Evolutionary conservation across 805 yeast species (phyloP).

Genomic region (Cyberlindnera nakhonratchasimensis): DNA sequence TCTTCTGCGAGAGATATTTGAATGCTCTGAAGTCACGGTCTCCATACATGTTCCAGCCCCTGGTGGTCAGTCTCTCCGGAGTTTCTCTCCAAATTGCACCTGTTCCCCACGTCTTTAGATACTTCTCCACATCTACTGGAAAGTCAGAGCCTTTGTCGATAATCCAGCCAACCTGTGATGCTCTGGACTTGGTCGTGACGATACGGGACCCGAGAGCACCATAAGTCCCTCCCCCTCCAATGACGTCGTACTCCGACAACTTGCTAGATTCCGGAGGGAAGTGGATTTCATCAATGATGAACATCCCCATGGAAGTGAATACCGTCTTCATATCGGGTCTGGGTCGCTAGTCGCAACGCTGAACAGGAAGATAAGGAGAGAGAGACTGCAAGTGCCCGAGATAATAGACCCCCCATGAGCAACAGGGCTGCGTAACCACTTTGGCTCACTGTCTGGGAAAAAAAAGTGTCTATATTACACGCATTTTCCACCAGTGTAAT

Average conservation of each 20-base stretch:
- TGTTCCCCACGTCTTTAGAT: constrained; percentile 57
- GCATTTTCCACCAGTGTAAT: neutral
- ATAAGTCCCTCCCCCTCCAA: constrained; percentile 91
- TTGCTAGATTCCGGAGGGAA: constrained; percentile 36
- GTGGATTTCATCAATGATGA: constrained; percentile 83
- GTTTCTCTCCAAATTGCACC: constrained; percentile 56
- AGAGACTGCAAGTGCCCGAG: too few relatives aligned
- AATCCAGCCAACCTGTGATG: constrained; percentile 58
- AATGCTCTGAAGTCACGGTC: constrained; percentile 59
- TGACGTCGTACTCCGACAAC: constrained; percentile 43
- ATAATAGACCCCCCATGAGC: too few relatives aligned
- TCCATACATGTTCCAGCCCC: constrained; percentile 78
- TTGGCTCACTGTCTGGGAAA: too few relatives aligned
- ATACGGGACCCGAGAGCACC: constrained; percentile 74
- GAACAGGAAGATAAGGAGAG: neutral
- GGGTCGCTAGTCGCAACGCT: neutral
- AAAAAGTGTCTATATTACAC: neutral
- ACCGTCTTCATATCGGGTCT: constrained; percentile 16
- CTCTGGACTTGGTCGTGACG: constrained; percentile 36
- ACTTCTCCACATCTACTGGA: constrained; percentile 44
- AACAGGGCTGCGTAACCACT: neutral
- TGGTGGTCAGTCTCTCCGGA: constrained; percentile 56
- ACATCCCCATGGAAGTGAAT: constrained; percentile 79
- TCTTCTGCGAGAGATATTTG: constrained; percentile 58
- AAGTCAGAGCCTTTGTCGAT: constrained; percentile 81